Percentiles rank a stretch among this genome's conserved stretches.
phyloP scores from a whole-genome alignment of 768 basidiomycete species.

The Mycena epipterygia region DNA sequence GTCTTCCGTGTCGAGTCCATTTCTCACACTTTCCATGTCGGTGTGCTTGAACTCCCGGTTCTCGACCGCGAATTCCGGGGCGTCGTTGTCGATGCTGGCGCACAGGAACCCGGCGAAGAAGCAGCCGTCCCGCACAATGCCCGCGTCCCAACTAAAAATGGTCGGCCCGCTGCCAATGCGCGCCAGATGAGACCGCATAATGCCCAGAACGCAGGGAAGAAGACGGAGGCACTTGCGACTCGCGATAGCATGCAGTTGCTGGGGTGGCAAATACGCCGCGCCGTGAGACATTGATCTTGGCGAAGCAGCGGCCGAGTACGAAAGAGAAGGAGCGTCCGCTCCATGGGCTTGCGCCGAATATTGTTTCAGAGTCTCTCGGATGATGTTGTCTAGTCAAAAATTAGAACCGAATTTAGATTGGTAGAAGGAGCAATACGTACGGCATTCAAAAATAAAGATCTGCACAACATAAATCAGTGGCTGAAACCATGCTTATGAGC shows the following conservation, averaged over 20 bases:
- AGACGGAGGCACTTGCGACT: slow-evolving; percentile 63
- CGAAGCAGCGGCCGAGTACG: slow-evolving; percentile 61
- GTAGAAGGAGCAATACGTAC: slow-evolving; percentile 57
- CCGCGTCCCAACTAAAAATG: slow-evolving; percentile 89
- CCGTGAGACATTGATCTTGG: slow-evolving; percentile 63
- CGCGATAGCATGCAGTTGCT: slow-evolving; percentile 63
- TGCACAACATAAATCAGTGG: slow-evolving; percentile 46
- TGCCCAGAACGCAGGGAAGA: slow-evolving; percentile 64
- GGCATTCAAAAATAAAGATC: slow-evolving; percentile 93
- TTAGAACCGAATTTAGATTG: slow-evolving; percentile 18
- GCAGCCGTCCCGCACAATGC: slow-evolving; percentile 89
- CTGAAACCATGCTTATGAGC: slow-evolving; percentile 17
- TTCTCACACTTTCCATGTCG: slow-evolving; percentile 43
- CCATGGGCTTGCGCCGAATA: slow-evolving; percentile 49
- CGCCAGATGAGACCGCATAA: slow-evolving; percentile 64
- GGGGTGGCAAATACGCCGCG: slow-evolving; percentile 61
- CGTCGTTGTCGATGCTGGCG: slow-evolving; percentile 70
- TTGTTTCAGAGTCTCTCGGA: slow-evolving; percentile 86
- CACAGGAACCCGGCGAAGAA: slow-evolving; percentile 89
- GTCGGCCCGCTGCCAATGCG: slow-evolving; percentile 49
- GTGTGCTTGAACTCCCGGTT: slow-evolving; percentile 52
- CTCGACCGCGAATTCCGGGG: slow-evolving; percentile 49
- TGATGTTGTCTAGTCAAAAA: slow-evolving; percentile 75
- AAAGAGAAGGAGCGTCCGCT: slow-evolving; percentile 44
- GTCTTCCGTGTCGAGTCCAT: slow-evolving; percentile 55